Conservation (phyloP, 2,329 filamentous ascomycete genomes). For the Tolypocladium endophyticum region DNA sequence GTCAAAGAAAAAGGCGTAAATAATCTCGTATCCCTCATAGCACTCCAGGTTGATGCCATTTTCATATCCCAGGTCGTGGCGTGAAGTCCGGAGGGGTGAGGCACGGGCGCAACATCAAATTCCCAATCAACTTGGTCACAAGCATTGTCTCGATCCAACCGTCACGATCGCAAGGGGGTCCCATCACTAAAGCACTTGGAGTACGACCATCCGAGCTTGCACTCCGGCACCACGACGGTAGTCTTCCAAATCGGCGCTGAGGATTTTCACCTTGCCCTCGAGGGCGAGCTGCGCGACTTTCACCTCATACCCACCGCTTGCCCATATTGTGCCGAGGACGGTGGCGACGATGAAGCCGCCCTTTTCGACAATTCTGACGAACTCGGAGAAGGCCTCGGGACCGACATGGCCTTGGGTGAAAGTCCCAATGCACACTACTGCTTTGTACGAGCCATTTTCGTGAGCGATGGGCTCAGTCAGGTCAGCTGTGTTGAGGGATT, state of each 20-base stretch:
- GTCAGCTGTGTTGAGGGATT: slow-evolving; percentile 31
- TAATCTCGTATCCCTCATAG: background rate
- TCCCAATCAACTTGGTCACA: background rate
- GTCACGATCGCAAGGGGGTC: background rate
- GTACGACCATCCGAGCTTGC: slow-evolving; percentile 18
- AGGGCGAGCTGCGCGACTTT: slow-evolving; percentile 27
- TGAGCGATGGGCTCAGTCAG: slow-evolving; percentile 31
- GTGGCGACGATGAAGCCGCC: slow-evolving; percentile 40
- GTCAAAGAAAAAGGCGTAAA: background rate
- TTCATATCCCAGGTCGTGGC: background rate
- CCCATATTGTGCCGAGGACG: slow-evolving; percentile 38
- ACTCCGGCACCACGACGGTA: slow-evolving; percentile 20
- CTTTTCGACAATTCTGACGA: slow-evolving; percentile 35
- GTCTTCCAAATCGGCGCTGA: slow-evolving; percentile 19
- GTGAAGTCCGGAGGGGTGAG: background rate
- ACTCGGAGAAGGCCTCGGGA: slow-evolving; percentile 35
- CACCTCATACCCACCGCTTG: slow-evolving; percentile 32
- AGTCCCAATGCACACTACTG: slow-evolving; percentile 42
- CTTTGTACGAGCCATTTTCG: slow-evolving; percentile 32
- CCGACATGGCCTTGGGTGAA: slow-evolving; percentile 46
- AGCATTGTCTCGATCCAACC: background rate
- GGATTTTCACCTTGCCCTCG: slow-evolving; percentile 15
- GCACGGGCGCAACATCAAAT: background rate
- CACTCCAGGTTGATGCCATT: background rate
- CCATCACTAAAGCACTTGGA: slow-evolving; percentile 9